Conservation (phyloP, 306 rosid species). For the Lithocarpus polystachyus region DNA sequence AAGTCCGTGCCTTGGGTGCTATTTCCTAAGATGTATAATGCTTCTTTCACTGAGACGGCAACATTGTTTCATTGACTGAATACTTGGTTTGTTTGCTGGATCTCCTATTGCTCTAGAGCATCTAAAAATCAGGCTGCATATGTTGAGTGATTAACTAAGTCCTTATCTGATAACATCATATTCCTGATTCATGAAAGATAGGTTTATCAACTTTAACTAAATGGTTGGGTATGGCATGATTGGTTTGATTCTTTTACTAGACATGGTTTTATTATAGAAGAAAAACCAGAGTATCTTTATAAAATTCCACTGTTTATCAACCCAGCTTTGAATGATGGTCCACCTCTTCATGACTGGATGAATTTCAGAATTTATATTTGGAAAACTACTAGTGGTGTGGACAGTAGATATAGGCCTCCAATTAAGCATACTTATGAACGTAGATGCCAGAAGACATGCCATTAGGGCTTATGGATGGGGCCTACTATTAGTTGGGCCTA, state of each 20-base stretch:
- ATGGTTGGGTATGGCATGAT: neutral
- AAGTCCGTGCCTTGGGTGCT: slow-evolving; percentile 15
- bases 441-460: too few relatives aligned
- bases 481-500: too few relatives aligned
- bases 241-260: neutral
- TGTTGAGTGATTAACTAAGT: neutral
- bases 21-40: slow-evolving; percentile 12
- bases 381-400: neutral
- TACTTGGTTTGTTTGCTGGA: slow-evolving; percentile 1
- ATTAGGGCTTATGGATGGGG: too few relatives aligned
- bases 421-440: too few relatives aligned
- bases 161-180: neutral
- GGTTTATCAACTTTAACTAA: neutral
- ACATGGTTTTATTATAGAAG: neutral
- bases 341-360: neutral
- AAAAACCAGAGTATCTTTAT: neutral
- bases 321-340: neutral
- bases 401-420: too few relatives aligned
- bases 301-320: neutral
- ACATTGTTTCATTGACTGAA: neutral
- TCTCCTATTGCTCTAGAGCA: neutral
- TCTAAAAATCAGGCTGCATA: neutral
- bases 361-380: neutral
- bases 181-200: neutral
- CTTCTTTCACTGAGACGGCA: slow-evolving; percentile 9